Evolutionary conservation across 106 monocot species (phyloP).

Genomic region (Hemerocallis citrina): DNA sequence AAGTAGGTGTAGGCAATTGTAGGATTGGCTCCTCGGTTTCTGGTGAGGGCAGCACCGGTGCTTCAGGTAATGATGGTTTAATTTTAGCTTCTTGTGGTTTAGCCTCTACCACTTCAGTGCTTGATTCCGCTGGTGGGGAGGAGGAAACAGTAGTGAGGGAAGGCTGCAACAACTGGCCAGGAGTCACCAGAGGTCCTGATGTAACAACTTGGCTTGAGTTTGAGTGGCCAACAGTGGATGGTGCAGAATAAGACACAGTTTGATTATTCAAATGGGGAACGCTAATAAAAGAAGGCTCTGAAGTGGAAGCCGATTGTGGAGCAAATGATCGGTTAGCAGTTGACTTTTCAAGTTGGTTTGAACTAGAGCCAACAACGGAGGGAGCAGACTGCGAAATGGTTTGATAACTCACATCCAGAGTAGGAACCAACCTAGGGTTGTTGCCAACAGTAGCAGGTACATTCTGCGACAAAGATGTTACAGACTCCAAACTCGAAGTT

Average conservation of each 20-base stretch:
- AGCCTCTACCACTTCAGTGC: slow-evolving; percentile 12
- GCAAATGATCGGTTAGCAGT: neutral
- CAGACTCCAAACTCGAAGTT: too few relatives aligned
- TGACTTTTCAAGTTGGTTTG: slow-evolving; percentile 26
- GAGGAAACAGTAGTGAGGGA: neutral
- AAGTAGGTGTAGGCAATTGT: slow-evolving; percentile 3
- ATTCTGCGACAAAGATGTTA: slow-evolving; percentile 7
- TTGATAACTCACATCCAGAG: slow-evolving; percentile 9
- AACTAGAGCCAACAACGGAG: slow-evolving; percentile 6
- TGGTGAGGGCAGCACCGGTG: neutral
- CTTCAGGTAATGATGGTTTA: slow-evolving; percentile 2
- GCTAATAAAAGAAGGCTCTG: too few relatives aligned
- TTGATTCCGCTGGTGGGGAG: slow-evolving; percentile 1
- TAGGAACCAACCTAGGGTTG: slow-evolving; percentile 13
- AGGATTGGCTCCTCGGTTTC: slow-evolving; percentile 7
- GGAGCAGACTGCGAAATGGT: slow-evolving; percentile 9
- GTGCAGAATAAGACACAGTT: too few relatives aligned
- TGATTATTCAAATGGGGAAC: slow-evolving; percentile 16
- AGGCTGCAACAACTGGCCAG: slow-evolving; percentile 8
- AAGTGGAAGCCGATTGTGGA: slow-evolving; percentile 1
- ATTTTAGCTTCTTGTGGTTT: slow-evolving; percentile 11
- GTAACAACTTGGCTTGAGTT: slow-evolving; percentile 30
- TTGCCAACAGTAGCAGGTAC: slow-evolving; percentile 4
- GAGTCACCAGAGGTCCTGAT: slow-evolving; percentile 17
- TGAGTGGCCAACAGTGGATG: slow-evolving; percentile 14